Base-by-base conservation (phyloP, 1,284 basidiomycete species). In the Apiotrichum laibachii region DNA sequence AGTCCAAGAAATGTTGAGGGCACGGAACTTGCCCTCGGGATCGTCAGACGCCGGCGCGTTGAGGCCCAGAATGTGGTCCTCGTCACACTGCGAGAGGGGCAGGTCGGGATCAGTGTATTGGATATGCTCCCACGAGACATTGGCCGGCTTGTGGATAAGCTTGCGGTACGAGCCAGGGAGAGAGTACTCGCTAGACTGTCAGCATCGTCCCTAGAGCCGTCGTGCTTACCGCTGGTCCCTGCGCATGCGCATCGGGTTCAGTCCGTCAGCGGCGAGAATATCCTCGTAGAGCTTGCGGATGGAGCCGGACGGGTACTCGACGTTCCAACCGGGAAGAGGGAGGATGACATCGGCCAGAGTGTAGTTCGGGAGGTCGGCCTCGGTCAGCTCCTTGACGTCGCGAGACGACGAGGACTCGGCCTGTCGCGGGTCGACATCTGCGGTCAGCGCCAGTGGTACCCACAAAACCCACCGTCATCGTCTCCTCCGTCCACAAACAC, bases 301-400 rank as follows among this genome's bases (percentile, higher is more conserved):
- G 43, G 81, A 73, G 13, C 92, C 91, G 6, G 86, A 87, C 0
- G 94, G 93, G 68, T 91, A 92, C 43, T 88, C 86, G 33, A 97
- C 90, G 70, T 95, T 90, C 68, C 87, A 90, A 6, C 96, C 96
- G 26, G 95, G 92, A 35, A 98, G 80, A 7, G 96, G 95, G 85
- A 99, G 90, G 62, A 98, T 85, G 42, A 99, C 89, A 76, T 99
- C 94, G 71, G 91, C 90, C 59, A 99, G 90, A 5, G 86, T 85
- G 76, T 92, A 89, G 37, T 88, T 84, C 62, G 84, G 80, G 42
- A 90, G 74, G 70, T 97, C 90, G 16, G 84, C 86, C 62, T 85
- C 84, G 0, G 85, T 86, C 52, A 99, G 79, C 5, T 85, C 84
- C 77, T 89, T 92, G 62, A 94, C 86, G 31, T 83, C 85, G 10